Base-by-base conservation (phyloP, 108 stramenopile species). In the Pseudonitzschia multistriata region DNA sequence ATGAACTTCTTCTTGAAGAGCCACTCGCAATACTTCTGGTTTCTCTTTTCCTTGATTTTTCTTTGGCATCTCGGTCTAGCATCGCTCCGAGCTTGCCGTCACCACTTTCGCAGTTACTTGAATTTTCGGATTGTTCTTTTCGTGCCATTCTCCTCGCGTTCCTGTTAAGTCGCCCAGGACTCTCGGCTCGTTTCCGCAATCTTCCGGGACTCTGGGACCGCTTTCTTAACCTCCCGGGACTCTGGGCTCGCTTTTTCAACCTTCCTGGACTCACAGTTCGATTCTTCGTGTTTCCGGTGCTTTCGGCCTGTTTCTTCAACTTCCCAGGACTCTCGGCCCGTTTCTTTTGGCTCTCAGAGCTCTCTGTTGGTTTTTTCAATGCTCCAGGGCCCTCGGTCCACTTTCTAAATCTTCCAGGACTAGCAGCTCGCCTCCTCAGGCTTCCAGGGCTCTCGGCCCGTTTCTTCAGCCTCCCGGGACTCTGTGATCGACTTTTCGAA, bases 11-110 rank as follows among this genome's bases (percentile, higher is more conserved):
- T 5, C 52, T 33, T 10, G 74, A 68, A 45, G 42, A n/a, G 19
- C 57, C 74, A 64, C 74, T 75, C 34, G 68, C 74, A 3, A 75
- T 62, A 69, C 74, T 75, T 37, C 64, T 19, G 11, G 72, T 5
- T 29, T 55, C 55, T 35, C 34, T 47, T 56, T 36, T 73, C 30
- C 34, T 66, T n/a, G 62, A 50, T 65, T 19, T 33, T 29, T 47
- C 54, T n/a, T 22, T n/a, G 22, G 53, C 54, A 24, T 56, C 72
- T 50, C 34, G n/a, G 28, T 45, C 33, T 31, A 48, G 30, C 50
- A 73, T 55, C 54, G 22, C 54, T 55, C 54, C 54, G 27, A 55
- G 54, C 22, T 25, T n/a, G 29, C 29, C 29, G 13, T 55, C 29
- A n/a, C 22, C 24, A 25, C 27, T 30, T 8, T 55, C n/a, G 27